Percentiles rank a stretch among this genome's conserved stretches.
phyloP scores from a whole-genome alignment of 306 rosid species.

The Calophaca sinica region DNA sequence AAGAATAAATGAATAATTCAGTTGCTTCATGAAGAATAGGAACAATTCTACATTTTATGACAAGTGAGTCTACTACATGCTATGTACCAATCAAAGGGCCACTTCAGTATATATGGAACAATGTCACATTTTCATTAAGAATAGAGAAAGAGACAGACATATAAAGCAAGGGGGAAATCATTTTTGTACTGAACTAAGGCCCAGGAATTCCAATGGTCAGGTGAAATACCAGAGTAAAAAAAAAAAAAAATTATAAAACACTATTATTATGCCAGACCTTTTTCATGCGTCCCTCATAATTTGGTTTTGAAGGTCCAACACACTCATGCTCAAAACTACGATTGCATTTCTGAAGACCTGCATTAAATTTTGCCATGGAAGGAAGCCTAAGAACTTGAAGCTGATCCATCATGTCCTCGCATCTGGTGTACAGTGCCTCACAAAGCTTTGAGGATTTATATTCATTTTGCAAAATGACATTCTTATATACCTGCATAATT shows the following conservation, averaged over 20 bases:
- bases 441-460: conserved; percentile 82
- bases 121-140: not conserved
- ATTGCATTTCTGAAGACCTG: conserved; percentile 80
- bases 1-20: conserved; percentile 17
- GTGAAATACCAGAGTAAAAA: not conserved
- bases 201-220: conserved; percentile 1
- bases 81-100: not conserved
- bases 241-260: conserved; percentile 6
- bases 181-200: not conserved
- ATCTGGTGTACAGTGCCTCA: conserved; percentile 69
- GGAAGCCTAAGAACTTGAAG: conserved; percentile 91
- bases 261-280: conserved; percentile 58
- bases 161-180: not conserved
- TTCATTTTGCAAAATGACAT: conserved; percentile 64
- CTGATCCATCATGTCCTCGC: conserved; percentile 86
- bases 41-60: conserved; percentile 8
- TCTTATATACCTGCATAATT: conserved; percentile 61
- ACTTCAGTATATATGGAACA: not conserved
- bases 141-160: not conserved
- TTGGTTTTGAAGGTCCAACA: conserved; percentile 79
- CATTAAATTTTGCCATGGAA: conserved; percentile 84
- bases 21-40: not conserved
- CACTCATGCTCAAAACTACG: conserved; percentile 74
- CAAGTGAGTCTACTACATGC: not conserved
- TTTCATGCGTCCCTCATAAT: conserved; percentile 74